Conservation (phyloP, 78 protist genomes). For the Speleostelium caveatum region DNA sequence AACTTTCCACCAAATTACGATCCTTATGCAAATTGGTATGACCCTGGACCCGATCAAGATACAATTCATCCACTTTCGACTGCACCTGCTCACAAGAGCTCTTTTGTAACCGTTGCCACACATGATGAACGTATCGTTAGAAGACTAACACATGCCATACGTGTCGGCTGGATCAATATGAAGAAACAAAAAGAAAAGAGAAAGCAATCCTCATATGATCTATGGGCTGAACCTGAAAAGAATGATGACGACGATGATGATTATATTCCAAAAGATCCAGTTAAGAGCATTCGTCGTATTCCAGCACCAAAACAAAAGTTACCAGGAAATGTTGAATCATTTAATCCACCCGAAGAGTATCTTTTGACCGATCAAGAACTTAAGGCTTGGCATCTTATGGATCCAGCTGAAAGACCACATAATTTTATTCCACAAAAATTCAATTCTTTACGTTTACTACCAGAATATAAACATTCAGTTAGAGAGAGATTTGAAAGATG, state of each 20-base stretch:
- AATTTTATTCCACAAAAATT: constrained; percentile 88
- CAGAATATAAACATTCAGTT: constrained; percentile 83
- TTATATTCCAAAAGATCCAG: not conserved
- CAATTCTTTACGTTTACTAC: constrained; percentile 90
- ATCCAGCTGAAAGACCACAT: constrained; percentile 52
- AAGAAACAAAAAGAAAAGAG: not conserved
- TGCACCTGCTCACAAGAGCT: constrained; percentile 88
- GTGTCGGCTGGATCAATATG: constrained; percentile 48
- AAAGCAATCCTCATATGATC: constrained; percentile 12
- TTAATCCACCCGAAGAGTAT: constrained; percentile 98
- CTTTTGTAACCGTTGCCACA: constrained; percentile 86
- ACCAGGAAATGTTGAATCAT: constrained; percentile 95
- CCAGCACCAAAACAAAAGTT: constrained; percentile 70
- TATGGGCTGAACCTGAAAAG: constrained; percentile 76
- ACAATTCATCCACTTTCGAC: constrained; percentile 76
- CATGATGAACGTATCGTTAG: constrained; percentile 84
- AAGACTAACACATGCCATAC: constrained; percentile 29
- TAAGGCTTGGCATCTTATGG: constrained; percentile 76
- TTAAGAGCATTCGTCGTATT: constrained; percentile 34
- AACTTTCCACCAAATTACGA: constrained; percentile 34
- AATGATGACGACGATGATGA: constrained; percentile 36
- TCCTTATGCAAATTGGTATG: constrained; percentile 58
- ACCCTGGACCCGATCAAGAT: constrained; percentile 68
- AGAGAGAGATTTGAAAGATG: constrained; percentile 97
- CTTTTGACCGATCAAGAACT: constrained; percentile 83